Evolutionary conservation across 73 alveolate species (phyloP), one percentile per base, ranked within the genome.

Genomic region (Paramecium caudatum): DNA sequence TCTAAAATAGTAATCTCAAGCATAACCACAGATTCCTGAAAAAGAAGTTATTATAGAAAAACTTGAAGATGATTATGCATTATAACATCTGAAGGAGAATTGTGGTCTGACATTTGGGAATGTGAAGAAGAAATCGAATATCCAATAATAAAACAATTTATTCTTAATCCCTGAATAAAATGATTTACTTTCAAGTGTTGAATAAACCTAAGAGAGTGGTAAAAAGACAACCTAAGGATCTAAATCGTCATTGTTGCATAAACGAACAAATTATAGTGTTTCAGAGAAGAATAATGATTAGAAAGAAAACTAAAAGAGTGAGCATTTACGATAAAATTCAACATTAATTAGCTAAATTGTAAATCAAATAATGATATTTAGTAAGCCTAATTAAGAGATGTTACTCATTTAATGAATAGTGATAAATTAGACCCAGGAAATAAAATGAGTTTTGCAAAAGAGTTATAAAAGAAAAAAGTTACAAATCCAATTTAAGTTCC

Each of bases 381-480:
- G 68, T 43, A 74, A 74, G 13, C 47, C 0, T 30, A 39, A 39
- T 45, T 74, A 37, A 39, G 15, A 74, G 88, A 74, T 74, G 65
- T 74, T 8, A 74, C 88, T 3, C 17, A 74, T 37, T 9, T 41
- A n/a, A 74, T 74, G 46, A 74, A 74, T 17, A 74, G 88, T 37
- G 65, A 74, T 19, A 74, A 45, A 39, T 39, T 74, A 45, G 88
- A 39, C 19, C 32, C 36, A 74, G 36, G 17, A 5, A 36, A 74
- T 74, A 74, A 74, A 74, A 27, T 74, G 47, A 74, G 88, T 74
- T 74, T 74, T 45, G 43, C 88, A 3, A 74, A 74, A 39, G 88
- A 74, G 43, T 25, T 74, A 16, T 33, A 68, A 16, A 68, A 68
- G 84, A 68, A 68, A 37, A 68, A 34, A 68, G 3, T 15, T 17